Conservation (phyloP, 306 rosid species). For the Sesbania bispinosa region DNA sequence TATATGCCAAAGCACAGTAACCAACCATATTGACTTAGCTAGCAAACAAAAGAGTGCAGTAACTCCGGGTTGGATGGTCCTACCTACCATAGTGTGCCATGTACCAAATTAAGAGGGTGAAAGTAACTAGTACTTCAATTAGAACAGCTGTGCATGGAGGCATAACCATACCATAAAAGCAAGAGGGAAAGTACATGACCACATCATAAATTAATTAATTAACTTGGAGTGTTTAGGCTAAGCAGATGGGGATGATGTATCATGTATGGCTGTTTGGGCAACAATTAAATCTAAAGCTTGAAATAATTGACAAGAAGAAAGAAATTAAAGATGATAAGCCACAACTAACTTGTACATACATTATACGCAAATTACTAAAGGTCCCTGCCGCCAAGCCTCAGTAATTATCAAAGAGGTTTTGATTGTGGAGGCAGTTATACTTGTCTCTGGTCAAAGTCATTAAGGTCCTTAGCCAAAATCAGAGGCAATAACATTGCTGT, state of each 20-base stretch:
- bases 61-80: constrained; percentile 13
- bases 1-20: too few relatives aligned
- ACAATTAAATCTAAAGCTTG: constrained; percentile 29
- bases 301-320: constrained; percentile 37
- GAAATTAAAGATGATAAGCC: constrained; percentile 9
- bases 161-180: constrained; percentile 25
- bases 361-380: constrained; percentile 28
- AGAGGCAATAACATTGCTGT: constrained; percentile 22
- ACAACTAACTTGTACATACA: constrained; percentile 11
- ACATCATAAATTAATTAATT: constrained; percentile 16
- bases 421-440: constrained; percentile 34
- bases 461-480: constrained; percentile 1
- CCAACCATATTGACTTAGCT: constrained; percentile 11
- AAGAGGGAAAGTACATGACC: constrained; percentile 15
- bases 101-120: constrained; percentile 28
- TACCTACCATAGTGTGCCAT: not conserved
- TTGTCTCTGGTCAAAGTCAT: constrained; percentile 26
- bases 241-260: constrained; percentile 11
- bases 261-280: constrained; percentile 23
- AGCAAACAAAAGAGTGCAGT: constrained; percentile 23
- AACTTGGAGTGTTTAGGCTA: constrained; percentile 26
- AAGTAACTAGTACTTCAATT: constrained; percentile 29
- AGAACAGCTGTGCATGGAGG: constrained; percentile 30
- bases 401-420: constrained; percentile 10
- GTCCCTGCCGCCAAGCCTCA: constrained; percentile 29